A percentile compares a stretch with the other conserved stretches of the same genome.
Evolutionary conservation across 768 basidiomycete species (phyloP).

Genomic region (Saitozyma sp.): DNA sequence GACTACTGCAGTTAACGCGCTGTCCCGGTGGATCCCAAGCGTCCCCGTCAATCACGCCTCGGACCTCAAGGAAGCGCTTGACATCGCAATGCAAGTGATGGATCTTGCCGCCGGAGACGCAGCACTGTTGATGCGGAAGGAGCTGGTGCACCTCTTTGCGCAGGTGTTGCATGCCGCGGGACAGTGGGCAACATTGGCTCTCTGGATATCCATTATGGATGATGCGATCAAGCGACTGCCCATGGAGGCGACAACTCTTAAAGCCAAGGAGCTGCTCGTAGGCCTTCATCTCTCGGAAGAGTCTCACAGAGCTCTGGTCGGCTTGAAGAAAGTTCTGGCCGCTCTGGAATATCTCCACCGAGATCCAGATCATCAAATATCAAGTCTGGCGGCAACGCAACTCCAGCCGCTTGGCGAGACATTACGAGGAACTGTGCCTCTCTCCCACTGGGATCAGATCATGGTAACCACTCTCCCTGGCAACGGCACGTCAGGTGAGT

Average conservation of each 20-base stretch:
- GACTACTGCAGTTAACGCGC: slow-evolving; percentile 38
- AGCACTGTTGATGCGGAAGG: slow-evolving; percentile 36
- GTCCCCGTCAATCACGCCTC: neutral
- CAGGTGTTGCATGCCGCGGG: slow-evolving; percentile 14
- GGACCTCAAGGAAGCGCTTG: neutral
- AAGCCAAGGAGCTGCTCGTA: no score
- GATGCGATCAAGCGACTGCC: neutral
- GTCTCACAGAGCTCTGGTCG: no score
- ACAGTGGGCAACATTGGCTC: slow-evolving; percentile 20
- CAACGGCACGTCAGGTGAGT: no score
- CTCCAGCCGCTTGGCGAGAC: no score
- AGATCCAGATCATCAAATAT: no score
- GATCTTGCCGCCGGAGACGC: slow-evolving; percentile 20
- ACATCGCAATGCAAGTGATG: slow-evolving; percentile 11
- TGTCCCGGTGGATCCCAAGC: slow-evolving; percentile 25
- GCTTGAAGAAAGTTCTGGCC: no score
- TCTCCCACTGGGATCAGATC: neutral
- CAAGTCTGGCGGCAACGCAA: no score
- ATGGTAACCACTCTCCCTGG: neutral
- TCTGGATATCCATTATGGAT: slow-evolving; percentile 19
- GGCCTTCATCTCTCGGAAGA: no score
- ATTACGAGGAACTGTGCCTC: no score
- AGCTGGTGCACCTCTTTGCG: slow-evolving; percentile 27
- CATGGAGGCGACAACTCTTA: no score
- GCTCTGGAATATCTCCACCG: no score